Base-by-base conservation (phyloP, 1,284 basidiomycete species). In the Trichosporon inkin region DNA sequence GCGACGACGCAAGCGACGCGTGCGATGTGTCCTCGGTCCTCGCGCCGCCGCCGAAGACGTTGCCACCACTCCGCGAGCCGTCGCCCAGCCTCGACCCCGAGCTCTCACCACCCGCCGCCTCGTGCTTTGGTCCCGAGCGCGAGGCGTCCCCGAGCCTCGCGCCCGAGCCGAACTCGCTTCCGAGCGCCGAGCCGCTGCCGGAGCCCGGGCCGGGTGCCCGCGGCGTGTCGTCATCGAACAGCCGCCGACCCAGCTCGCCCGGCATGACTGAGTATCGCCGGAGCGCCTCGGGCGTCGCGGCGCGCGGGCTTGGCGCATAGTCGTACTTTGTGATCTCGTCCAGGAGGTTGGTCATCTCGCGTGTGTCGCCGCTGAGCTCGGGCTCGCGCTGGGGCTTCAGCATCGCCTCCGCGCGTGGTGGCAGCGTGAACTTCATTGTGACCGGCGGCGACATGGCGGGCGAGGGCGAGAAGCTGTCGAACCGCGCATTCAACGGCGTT, bases 381-480 rank as follows among this genome's bases (percentile, higher is more conserved):
- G 22, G 16, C 6, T 24, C 22, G 2, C 40, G 34, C n/a, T 34
- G 4, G 5, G 44, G 44, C 11, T 24, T 13, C 14, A 49, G 13
- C 8, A 90, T 80, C 51, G 71, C 69, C 37, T 67, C 56, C 0
- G 81, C 84, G 56, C 84, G 82, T 10, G 85, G 82, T 0, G 87
- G 87, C n/a, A 87, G 83, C 2, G 86, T 86, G 61, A 90, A 92
- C 28, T 87, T 88, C 84, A 93, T 86, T 58, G 88, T 88, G 4
- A 88, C 84, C 2, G 90, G 90, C 2, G 92, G 90, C 0, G 90
- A 92, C 88, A 93, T 89, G 49, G 87, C 88, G 36, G 68, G 78
- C 55, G 44, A 32, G 19, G 38, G 56, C 11, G 60, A 28, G 37
- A 59, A 35, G 10, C 41, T 32, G 22, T 49, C 34, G 58, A 70